Evolutionary conservation across 2,329 filamentous ascomycete species (phyloP).

Genomic region (Exutisphaerella laricina): DNA sequence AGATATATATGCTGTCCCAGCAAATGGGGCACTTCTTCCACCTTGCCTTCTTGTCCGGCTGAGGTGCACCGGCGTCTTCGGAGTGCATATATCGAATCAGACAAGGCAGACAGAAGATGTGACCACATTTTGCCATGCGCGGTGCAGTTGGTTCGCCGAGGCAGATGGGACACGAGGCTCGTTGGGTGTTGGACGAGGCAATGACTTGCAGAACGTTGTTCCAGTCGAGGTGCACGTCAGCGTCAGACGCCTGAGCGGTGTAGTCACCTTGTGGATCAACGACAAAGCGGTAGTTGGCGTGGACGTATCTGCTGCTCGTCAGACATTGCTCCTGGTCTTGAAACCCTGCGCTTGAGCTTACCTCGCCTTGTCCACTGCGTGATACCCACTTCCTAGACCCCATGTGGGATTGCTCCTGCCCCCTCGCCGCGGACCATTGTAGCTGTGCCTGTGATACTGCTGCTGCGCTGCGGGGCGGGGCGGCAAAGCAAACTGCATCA

Average conservation of each 20-base stretch:
- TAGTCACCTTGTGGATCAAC: slow-evolving; percentile 80
- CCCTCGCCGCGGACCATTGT: slow-evolving; percentile 38
- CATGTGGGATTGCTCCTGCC: slow-evolving; percentile 67
- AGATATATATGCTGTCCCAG: slow-evolving; percentile 87
- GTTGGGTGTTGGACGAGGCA: slow-evolving; percentile 82
- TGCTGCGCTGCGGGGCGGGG: slow-evolving; percentile 60
- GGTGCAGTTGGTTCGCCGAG: slow-evolving; percentile 87
- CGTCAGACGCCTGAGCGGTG: slow-evolving; percentile 71
- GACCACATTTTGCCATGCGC: slow-evolving; percentile 93
- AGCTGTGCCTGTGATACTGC: slow-evolving; percentile 37
- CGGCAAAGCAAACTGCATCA: slow-evolving; percentile 85
- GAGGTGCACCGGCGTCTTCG: slow-evolving; percentile 60
- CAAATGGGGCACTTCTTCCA: slow-evolving; percentile 98
- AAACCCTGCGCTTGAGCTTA: slow-evolving; percentile 38
- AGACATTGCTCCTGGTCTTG: slow-evolving; percentile 4
- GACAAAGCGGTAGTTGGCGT: slow-evolving; percentile 96
- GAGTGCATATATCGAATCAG: slow-evolving; percentile 94
- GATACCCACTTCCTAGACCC: slow-evolving; percentile 83
- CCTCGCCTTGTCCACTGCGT: slow-evolving; percentile 84
- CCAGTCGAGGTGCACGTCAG: slow-evolving; percentile 89
- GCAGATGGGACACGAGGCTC: slow-evolving; percentile 88
- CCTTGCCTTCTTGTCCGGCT: slow-evolving; percentile 62
- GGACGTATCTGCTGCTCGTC: slow-evolving; percentile 60
- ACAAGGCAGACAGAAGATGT: slow-evolving; percentile 94
- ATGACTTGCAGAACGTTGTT: slow-evolving; percentile 83